These are phyloP conservation scores for Yamadazyma kitorensis DNA, from an alignment of 805 yeast genomes.

Conservation along the genomic window DNA sequence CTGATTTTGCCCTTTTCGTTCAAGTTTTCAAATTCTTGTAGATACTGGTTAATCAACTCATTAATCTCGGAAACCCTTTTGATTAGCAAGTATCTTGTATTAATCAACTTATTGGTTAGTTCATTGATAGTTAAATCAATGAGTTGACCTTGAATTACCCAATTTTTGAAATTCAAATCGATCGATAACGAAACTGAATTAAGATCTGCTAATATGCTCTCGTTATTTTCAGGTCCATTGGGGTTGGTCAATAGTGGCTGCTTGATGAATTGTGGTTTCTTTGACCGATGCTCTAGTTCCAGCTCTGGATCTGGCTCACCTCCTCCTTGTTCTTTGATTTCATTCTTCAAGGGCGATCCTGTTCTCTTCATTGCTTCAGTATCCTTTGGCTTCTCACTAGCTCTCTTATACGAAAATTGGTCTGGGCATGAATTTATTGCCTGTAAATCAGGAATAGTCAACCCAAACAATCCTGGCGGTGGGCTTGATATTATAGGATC, in stretches of 20 bases:
- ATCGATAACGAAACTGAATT: no score
- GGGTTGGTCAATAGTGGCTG: no score
- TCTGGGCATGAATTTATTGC: no score
- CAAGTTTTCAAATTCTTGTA: not conserved
- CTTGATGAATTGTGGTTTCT: no score
- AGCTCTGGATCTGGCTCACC: no score
- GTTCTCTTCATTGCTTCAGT: constrained; percentile 1
- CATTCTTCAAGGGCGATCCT: constrained; percentile 12
- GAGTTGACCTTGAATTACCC: constrained; percentile 4
- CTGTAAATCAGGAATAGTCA: no score
- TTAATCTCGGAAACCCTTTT: not conserved
- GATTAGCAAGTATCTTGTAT: constrained; percentile 3
- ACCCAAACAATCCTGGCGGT: no score
- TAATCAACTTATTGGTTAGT: constrained; percentile 1
- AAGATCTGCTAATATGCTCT: no score
- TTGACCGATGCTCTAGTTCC: no score
- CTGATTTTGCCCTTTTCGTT: not conserved
- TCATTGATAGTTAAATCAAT: constrained; percentile 1
- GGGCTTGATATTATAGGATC: no score
- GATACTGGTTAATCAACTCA: constrained; percentile 1
- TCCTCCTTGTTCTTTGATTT: no score
- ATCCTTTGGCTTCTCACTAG: not conserved
- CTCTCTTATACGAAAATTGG: not conserved
- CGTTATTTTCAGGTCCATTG: no score
- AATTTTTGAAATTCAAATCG: constrained; percentile 3